Evolutionary conservation across 305 asterid genomes (phyloP).

Genomic region (Fraxinus sp.): DNA sequence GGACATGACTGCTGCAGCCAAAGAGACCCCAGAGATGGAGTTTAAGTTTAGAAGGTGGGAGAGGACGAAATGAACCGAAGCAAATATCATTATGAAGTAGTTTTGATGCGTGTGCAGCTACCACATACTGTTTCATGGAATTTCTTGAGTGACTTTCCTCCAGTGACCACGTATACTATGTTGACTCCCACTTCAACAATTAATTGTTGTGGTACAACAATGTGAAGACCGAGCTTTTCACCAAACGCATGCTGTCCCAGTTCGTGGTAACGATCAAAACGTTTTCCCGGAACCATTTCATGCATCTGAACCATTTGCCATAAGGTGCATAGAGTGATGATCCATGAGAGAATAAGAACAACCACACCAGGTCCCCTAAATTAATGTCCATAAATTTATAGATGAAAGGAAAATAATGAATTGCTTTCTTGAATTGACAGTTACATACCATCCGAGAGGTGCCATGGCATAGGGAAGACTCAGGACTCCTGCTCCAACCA

Average conservation of each 20-base stretch:
- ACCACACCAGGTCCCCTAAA: neutral
- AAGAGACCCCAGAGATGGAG: conserved; percentile 45
- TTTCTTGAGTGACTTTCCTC: conserved; percentile 50
- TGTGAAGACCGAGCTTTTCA: neutral
- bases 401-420: neutral
- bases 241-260: neutral
- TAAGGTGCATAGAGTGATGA: neutral
- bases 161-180: conserved; percentile 40
- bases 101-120: conserved; percentile 23
- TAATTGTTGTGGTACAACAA: conserved; percentile 6
- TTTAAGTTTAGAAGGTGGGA: conserved; percentile 54
- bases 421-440: neutral
- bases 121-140: conserved; percentile 32
- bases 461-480: neutral
- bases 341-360: neutral
- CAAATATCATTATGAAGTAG: conserved; percentile 48
- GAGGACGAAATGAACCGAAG: conserved; percentile 48
- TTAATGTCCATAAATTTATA: neutral
- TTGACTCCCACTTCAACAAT: conserved; percentile 52
- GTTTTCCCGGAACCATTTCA: neutral
- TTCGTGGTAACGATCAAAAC: neutral
- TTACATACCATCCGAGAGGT: neutral
- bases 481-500: neutral
- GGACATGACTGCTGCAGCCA: conserved; percentile 61
- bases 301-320: neutral